Percentiles rank a stretch among this genome's conserved stretches.
phyloP scores from a whole-genome alignment of 169 alveolate genomes.

The Eimeria necatrix region DNA sequence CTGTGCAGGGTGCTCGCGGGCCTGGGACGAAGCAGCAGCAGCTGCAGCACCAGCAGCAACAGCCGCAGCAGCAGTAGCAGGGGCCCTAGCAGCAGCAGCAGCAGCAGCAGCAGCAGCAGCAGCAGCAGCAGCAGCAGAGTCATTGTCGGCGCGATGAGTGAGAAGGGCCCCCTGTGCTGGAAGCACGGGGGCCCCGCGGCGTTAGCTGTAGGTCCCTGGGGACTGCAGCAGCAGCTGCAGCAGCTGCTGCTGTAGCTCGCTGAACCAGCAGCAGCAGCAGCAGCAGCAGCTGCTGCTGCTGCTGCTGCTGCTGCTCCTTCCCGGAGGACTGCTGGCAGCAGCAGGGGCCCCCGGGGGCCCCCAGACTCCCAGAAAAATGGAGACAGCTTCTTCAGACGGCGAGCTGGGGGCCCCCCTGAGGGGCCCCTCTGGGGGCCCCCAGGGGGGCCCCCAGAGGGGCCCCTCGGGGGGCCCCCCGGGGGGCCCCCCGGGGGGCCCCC shows the following conservation, averaged over 20 bases:
- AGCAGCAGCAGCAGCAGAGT: background rate
- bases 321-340: background rate
- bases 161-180: too few species aligned
- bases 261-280: background rate
- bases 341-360: background rate
- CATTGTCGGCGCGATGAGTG: background rate
- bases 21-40: background rate
- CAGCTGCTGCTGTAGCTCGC: background rate
- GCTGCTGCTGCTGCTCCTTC: background rate
- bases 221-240: background rate
- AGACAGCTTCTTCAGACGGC: conserved; percentile 22
- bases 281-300: background rate
- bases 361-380: background rate
- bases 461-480: too few species aligned
- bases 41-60: too few species aligned
- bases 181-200: background rate
- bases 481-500: too few species aligned
- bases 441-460: too few species aligned
- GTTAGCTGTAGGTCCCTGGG: background rate
- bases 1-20: background rate
- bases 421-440: too few species aligned
- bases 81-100: conserved; percentile 17
- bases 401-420: background rate
- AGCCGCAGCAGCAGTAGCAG: background rate
- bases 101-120: background rate